These are phyloP conservation scores for Colletotrichum orchidophilum DNA, from an alignment of 2,329 filamentous ascomycete species.

Conservation along the genomic window DNA sequence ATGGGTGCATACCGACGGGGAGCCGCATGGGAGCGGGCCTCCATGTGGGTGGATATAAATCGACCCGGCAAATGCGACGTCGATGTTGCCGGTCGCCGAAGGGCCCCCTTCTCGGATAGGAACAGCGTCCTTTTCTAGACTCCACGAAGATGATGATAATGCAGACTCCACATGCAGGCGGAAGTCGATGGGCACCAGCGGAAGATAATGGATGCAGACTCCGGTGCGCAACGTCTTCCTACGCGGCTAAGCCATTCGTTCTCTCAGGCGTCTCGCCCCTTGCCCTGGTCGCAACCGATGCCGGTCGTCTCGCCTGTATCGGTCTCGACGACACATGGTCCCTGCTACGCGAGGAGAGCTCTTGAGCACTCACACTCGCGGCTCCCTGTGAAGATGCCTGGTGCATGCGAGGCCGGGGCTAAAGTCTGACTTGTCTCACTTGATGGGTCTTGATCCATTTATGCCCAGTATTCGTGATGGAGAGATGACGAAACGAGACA, in stretches of 20 bases:
- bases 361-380: neutral
- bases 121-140: neutral
- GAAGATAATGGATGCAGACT: neutral
- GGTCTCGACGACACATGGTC: neutral
- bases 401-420: neutral
- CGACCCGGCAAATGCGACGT: conserved; percentile 4
- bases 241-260: neutral
- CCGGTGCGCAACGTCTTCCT: neutral
- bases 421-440: neutral
- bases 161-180: neutral
- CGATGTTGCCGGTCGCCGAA: conserved; percentile 7
- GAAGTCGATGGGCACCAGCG: neutral
- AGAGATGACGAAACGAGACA: neutral
- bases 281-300: neutral
- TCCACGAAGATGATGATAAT: neutral
- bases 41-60: conserved; percentile 4
- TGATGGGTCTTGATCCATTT: neutral
- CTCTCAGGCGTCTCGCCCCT: neutral
- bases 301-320: neutral
- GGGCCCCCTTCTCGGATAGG: neutral
- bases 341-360: neutral
- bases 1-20: conserved; percentile 23
- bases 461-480: neutral
- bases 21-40: conserved; percentile 3
- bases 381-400: neutral